Evolutionary conservation across 768 basidiomycete genomes (phyloP), one percentile per base, ranked within the genome.

Genomic region (Cystobasidium onofrii): DNA sequence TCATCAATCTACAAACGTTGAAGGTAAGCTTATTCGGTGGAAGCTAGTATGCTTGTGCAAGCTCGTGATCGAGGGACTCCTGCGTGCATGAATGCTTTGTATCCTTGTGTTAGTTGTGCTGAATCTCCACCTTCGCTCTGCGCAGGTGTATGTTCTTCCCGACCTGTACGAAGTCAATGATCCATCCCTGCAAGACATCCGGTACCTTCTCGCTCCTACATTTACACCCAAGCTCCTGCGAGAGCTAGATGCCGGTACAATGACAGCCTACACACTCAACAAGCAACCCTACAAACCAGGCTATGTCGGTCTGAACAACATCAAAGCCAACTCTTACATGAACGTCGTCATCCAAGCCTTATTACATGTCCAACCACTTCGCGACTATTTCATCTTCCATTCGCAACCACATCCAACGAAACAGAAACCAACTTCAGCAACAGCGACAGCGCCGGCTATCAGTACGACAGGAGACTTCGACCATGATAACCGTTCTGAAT

Each of bases 121-220:
- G 52, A 60, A 60, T 4, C 31, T 12, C 57, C 13, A 27, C 33
- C 15, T 6, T 29, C 31, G 6, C 25, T 4, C 6, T 29, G 12
- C 25, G 57, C 57, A 97, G 92, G 94, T 98, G 75, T 98, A 93
- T 81, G 90, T 99, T 39, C 86, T 99, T 17, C 96, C 96, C 64
- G 96, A 99, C 82, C 92, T 93, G 41, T 99, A 99, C 82, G 89
- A 84, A 29, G 96, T 99, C 70, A 90, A 91, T 23, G 96, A 99
- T 82, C 95, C 96, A 36, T 97, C 95, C 20, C 84, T 99, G 74
- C 90, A 93, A 80, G 96, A 98, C 81, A 97, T 99, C 74, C 84
- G 92, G 33, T 90, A 88, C 79, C 92, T 97, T 62, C 86, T 99
- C 31, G 85, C 88, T 27, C 96, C 96, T 10, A 85, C 86, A n/a